These are phyloP conservation scores for Chytridium lagenaria DNA, from an alignment of 371 early-diverging fungal genomes.

Conservation along the genomic window DNA sequence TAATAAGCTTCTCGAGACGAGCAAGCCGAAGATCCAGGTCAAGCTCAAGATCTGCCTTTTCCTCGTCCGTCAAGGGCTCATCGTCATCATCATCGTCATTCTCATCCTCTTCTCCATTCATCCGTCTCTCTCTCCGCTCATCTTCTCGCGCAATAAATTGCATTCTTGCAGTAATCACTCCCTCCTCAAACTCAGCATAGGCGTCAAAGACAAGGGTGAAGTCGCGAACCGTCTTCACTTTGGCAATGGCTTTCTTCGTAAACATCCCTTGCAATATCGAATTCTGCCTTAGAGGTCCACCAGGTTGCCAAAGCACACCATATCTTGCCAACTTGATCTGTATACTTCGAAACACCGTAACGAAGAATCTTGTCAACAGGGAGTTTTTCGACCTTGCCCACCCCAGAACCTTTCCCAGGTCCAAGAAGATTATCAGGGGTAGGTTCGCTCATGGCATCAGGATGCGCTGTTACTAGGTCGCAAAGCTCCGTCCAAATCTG, in stretches of 20 bases:
- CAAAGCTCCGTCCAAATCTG: slow-evolving; percentile 90
- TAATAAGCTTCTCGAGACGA: slow-evolving; percentile 89
- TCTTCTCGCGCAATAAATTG: slow-evolving; percentile 54
- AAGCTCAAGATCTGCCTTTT: slow-evolving; percentile 64
- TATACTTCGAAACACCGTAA: slow-evolving; percentile 84
- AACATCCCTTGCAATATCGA: slow-evolving; percentile 88
- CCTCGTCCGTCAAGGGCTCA: slow-evolving; percentile 33
- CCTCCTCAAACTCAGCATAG: slow-evolving; percentile 91
- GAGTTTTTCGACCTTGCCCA: slow-evolving; percentile 51
- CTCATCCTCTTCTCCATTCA: slow-evolving; percentile 59
- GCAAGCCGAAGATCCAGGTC: slow-evolving; percentile 85
- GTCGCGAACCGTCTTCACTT: slow-evolving; percentile 89
- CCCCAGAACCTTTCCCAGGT: slow-evolving; percentile 11
- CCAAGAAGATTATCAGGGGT: slow-evolving; percentile 34
- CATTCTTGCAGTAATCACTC: slow-evolving; percentile 77
- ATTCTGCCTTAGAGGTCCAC: slow-evolving; percentile 76
- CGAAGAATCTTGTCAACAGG: slow-evolving; percentile 84
- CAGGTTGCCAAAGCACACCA: slow-evolving; percentile 89
- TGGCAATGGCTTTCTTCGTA: slow-evolving; percentile 90
- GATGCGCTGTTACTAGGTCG: slow-evolving; percentile 79
- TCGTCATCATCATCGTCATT: slow-evolving; percentile 38
- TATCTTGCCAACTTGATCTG: slow-evolving; percentile 85
- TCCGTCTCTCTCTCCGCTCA: slow-evolving; percentile 4
- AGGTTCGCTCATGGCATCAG: slow-evolving; percentile 45
- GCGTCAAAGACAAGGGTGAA: slow-evolving; percentile 96